phyloP scores from a whole-genome alignment of 352 stramenopile genomes.

The Globisporangium takayamanum region DNA sequence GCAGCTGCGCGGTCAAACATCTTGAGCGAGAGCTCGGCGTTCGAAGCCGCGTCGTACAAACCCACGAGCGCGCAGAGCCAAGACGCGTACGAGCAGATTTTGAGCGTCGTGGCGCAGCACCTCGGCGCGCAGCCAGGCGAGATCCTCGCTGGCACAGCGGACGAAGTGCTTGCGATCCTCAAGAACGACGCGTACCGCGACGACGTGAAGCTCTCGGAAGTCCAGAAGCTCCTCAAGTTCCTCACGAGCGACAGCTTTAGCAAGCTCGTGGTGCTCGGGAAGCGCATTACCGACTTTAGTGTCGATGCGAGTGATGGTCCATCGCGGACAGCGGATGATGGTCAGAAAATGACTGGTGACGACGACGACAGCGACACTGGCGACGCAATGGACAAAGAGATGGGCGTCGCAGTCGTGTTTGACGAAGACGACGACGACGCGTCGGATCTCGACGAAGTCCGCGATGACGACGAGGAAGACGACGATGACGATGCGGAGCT shows the following conservation, averaged over 20 bases:
- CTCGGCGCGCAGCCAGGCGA: constrained; percentile 88
- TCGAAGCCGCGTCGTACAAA: constrained; percentile 80
- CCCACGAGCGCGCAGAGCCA: constrained; percentile 85
- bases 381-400: constrained; percentile 94
- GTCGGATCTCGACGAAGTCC: constrained; percentile 91
- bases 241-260: constrained; percentile 67
- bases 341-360: constrained; percentile 16
- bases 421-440: constrained; percentile 95
- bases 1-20: constrained; percentile 46
- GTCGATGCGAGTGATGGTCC: constrained; percentile 11
- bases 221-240: constrained; percentile 84
- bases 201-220: constrained; percentile 76
- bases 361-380: constrained; percentile 44
- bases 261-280: constrained; percentile 78
- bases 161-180: constrained; percentile 90
- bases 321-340: background rate
- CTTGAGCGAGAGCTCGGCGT: constrained; percentile 58
- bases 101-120: constrained; percentile 65
- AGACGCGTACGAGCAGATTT: constrained; percentile 87
- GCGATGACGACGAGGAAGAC: constrained; percentile 51
- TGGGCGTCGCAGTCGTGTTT: constrained; percentile 97
- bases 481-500: constrained; percentile 20
- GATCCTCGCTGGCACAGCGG: constrained; percentile 85
- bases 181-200: constrained; percentile 89
- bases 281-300: constrained; percentile 88